phyloP scores from a whole-genome alignment of 768 basidiomycete genomes.

The Suillus cothurnatus region DNA sequence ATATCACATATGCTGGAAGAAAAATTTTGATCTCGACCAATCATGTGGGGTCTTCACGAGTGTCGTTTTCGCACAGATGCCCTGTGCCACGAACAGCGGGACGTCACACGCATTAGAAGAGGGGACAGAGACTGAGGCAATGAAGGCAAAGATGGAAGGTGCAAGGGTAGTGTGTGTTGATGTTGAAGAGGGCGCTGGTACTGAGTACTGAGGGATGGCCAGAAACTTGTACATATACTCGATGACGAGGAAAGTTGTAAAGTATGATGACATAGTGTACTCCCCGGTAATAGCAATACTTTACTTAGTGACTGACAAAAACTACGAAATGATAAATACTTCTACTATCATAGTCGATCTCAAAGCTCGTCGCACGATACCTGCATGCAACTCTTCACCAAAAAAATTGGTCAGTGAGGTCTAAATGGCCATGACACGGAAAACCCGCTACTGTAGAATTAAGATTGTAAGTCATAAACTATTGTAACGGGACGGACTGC shows the following conservation, averaged over 20 bases:
- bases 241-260: background rate
- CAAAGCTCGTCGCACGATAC: no score
- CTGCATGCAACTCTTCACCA: no score
- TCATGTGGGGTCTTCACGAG: background rate
- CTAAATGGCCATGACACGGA: no score
- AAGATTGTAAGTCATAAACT: no score
- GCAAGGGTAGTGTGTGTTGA: background rate
- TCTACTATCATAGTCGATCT: no score
- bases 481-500: no score
- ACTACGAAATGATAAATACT: no score
- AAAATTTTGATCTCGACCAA: slow-evolving; percentile 12
- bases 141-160: background rate
- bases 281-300: no score
- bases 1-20: slow-evolving; percentile 17
- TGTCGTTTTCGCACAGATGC: background rate
- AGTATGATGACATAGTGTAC: background rate
- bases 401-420: no score
- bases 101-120: background rate
- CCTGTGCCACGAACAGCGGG: background rate
- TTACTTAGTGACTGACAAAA: no score
- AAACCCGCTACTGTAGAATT: no score
- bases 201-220: background rate
- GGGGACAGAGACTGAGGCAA: background rate
- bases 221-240: background rate
- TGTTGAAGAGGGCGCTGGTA: background rate